Evolutionary conservation across 2,329 filamentous ascomycete genomes (phyloP).

Genomic region (Pyricularia sp.): DNA sequence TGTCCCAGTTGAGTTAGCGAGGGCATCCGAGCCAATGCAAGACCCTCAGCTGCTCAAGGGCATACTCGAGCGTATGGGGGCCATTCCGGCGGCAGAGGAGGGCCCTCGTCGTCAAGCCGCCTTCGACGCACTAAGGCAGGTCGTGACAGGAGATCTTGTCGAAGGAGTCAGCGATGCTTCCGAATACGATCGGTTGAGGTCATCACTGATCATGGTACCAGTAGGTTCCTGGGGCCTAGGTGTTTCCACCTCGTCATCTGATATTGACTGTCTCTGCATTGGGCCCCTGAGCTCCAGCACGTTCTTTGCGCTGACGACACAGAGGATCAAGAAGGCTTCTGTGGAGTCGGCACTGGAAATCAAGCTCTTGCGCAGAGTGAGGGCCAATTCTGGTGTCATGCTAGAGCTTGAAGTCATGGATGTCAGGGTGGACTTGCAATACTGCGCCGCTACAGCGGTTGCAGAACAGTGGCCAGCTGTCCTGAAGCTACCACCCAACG

Average conservation of each 20-base stretch:
- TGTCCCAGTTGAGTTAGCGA: slow-evolving; percentile 23
- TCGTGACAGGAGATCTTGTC: background rate
- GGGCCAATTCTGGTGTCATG: slow-evolving; percentile 51
- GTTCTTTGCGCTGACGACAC: slow-evolving; percentile 50
- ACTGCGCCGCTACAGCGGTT: slow-evolving; percentile 49
- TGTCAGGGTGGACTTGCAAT: slow-evolving; percentile 56
- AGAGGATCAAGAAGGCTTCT: slow-evolving; percentile 40
- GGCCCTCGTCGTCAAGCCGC: slow-evolving; percentile 9
- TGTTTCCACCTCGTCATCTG: slow-evolving; percentile 50
- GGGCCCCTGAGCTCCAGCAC: slow-evolving; percentile 49
- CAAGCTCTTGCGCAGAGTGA: slow-evolving; percentile 45
- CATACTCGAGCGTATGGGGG: slow-evolving; percentile 24
- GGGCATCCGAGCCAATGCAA: slow-evolving; percentile 20
- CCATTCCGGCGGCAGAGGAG: slow-evolving; percentile 39
- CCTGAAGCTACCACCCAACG: slow-evolving; percentile 35
- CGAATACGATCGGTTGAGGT: slow-evolving; percentile 14
- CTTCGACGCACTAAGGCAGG: slow-evolving; percentile 11
- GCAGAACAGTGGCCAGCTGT: slow-evolving; percentile 42
- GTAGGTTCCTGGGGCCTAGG: slow-evolving; percentile 59
- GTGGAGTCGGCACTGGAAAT: slow-evolving; percentile 22
- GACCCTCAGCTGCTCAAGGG: slow-evolving; percentile 24
- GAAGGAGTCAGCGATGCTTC: background rate
- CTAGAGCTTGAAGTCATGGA: slow-evolving; percentile 50
- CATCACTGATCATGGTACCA: slow-evolving; percentile 42
- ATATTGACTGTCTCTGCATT: slow-evolving; percentile 58